Base-by-base conservation (phyloP, 805 yeast species). In the Lachancea cidri region DNA sequence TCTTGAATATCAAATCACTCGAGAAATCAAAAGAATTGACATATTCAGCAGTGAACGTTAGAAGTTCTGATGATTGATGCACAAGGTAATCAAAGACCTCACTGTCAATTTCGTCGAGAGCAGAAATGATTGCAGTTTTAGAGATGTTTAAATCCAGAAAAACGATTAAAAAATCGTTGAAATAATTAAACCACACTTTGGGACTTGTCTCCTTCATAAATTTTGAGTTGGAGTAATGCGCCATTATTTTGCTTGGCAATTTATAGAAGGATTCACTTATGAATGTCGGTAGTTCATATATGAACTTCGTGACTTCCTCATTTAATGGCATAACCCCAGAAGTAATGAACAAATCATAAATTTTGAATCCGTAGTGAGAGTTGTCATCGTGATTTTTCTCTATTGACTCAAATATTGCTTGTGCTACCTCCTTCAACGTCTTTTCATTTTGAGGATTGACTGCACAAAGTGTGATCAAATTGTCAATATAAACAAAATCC, bases 211-310 rank as follows among this genome's bases (percentile, higher is more conserved):
- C 45, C 3, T 55, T 48, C 13, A 52, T 46, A 2, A 58, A 41
- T 1, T 39, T 38, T 11, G 64, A 55, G 15, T 59, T 53, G 14
- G 72, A 46, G 38, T 65, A 70, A 5, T 50, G 39, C 2, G 55
- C 46, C 32, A 74, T 41, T 3, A 71, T 45, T 1, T 47, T 38
- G 11, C 72, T 47, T 2, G 71, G 67, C 7, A 39, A 35, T 3
- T 62, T 67, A 36, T 62, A 50, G 14, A 58, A 57, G 0, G 43
- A 35, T 4, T 59, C 50, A 0, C 66, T 58, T 4, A 71, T 44
- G 45, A 57, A 55, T 1, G 54, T 49, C 4, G 72, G 67, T 5
- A 74, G 14, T 13, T 60, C 61, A 15, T 50, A 49, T 14, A 73
- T 45, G 33, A 72, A 61, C 3, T 54, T 52, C 0, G 54, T 48